Percentiles rank a stretch among this genome's conserved stretches.
Conservation (phyloP, 495 filamentous ascomycete genomes). For the Penicillium angulare region DNA sequence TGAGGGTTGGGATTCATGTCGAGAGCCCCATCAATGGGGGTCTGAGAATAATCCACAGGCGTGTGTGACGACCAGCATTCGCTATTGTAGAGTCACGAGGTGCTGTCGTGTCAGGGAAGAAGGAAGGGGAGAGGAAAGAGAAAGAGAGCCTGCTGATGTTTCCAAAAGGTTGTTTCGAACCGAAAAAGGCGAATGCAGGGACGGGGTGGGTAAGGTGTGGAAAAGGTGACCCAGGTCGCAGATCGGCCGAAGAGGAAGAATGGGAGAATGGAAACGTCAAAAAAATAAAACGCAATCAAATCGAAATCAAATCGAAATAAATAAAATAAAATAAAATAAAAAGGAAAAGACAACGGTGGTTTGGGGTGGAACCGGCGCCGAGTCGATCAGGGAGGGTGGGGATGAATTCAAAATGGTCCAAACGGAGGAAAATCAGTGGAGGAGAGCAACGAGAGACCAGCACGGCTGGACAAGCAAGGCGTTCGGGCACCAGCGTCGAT, state of each 20-base stretch:
- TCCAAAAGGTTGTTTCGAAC: neutral
- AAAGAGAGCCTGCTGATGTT: too few relatives aligned
- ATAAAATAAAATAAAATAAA: conserved; percentile 8
- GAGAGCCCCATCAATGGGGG: conserved; percentile 46
- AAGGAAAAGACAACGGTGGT: conserved; percentile 18
- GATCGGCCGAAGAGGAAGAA: conserved; percentile 5
- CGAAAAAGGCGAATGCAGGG: conserved; percentile 3
- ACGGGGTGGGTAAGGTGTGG: neutral
- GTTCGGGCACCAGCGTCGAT: conserved; percentile 43
- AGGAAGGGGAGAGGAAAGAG: neutral
- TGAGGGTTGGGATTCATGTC: conserved; percentile 49
- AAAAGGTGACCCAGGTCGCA: neutral
- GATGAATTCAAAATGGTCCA: conserved; percentile 25
- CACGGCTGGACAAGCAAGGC: conserved; percentile 36
- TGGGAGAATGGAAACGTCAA: neutral
- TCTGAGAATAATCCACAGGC: conserved; percentile 40
- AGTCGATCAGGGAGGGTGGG: conserved; percentile 34
- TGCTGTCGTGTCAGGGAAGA: neutral
- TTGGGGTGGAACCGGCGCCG: conserved; percentile 28
- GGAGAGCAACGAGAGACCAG: conserved; percentile 25
- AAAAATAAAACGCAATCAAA: neutral
- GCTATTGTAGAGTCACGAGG: conserved; percentile 16
- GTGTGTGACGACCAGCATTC: conserved; percentile 42
- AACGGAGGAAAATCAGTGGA: conserved; percentile 19
- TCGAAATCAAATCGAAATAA: neutral